Conservation (phyloP, 768 basidiomycete species). For the Boletus rubroflammeus region DNA sequence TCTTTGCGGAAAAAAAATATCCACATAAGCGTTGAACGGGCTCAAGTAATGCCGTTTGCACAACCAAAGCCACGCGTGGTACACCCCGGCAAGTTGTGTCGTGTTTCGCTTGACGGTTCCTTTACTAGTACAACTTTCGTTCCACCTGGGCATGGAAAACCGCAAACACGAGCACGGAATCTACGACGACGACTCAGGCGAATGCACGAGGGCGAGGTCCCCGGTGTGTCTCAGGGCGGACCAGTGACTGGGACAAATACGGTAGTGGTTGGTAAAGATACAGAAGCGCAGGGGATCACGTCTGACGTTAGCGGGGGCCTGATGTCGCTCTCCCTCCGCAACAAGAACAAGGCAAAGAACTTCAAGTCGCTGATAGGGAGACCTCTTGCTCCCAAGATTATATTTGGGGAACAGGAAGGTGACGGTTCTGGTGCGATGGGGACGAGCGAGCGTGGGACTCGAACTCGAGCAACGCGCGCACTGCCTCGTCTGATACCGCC, state of each 20-base stretch:
- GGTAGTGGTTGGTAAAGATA: conserved; percentile 12
- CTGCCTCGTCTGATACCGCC: conserved; percentile 53
- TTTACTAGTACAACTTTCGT: conserved; percentile 27
- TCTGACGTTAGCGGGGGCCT: conserved; percentile 27
- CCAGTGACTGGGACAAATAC: conserved; percentile 42
- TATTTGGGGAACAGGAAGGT: conserved; percentile 38
- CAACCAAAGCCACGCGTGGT: background rate
- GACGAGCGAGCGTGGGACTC: background rate
- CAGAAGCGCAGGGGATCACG: background rate
- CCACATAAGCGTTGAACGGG: conserved; percentile 8
- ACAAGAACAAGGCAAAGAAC: conserved; percentile 73
- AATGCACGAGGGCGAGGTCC: conserved; percentile 25
- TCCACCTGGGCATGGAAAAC: conserved; percentile 60
- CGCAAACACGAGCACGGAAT: conserved; percentile 55
- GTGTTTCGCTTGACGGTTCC: background rate
- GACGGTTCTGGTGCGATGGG: background rate
- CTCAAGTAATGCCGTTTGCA: conserved; percentile 8
- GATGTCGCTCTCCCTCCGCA: conserved; percentile 50
- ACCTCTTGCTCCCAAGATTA: conserved; percentile 48
- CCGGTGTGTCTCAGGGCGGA: conserved; percentile 18
- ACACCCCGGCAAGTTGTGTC: background rate
- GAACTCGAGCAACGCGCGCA: background rate
- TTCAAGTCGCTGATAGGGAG: conserved; percentile 51
- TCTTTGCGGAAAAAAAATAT: conserved; percentile 7
- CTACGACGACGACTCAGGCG: conserved; percentile 51